Evolutionary conservation across 768 basidiomycete species (phyloP).

Genomic region (Amanita rimosa): DNA sequence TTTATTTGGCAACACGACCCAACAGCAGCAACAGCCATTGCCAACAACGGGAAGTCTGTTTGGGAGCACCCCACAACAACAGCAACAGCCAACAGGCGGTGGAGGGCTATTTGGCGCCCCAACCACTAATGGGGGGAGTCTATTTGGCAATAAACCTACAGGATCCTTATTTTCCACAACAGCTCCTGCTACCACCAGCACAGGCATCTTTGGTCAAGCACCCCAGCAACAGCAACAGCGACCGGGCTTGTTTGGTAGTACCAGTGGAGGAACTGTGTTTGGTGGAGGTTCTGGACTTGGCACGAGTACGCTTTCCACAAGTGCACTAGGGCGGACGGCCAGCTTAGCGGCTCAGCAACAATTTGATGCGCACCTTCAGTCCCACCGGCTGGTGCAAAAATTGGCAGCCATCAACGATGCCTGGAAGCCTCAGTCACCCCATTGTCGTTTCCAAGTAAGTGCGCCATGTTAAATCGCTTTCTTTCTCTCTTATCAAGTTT

Average conservation of each 20-base stretch:
- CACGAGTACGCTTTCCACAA: slow-evolving; percentile 17
- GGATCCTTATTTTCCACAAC: slow-evolving; percentile 16
- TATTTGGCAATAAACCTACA: slow-evolving; percentile 8
- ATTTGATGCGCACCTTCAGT: slow-evolving; percentile 53
- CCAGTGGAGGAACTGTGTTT: slow-evolving; percentile 14
- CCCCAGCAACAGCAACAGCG: slow-evolving; percentile 18
- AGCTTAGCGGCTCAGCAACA: slow-evolving; percentile 30
- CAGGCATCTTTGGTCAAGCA: slow-evolving; percentile 17
- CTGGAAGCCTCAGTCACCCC: slow-evolving; percentile 58
- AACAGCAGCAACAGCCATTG: slow-evolving; percentile 7
- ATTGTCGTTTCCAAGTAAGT: slow-evolving; percentile 74
- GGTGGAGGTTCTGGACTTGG: slow-evolving; percentile 14
- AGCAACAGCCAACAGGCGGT: slow-evolving; percentile 3
- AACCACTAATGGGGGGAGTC: slow-evolving; percentile 9
- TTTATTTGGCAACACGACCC: slow-evolving; percentile 12
- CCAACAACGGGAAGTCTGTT: not conserved
- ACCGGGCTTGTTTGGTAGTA: slow-evolving; percentile 20
- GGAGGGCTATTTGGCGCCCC: slow-evolving; percentile 8
- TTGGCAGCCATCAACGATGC: slow-evolving; percentile 57
- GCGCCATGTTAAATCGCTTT: not conserved
- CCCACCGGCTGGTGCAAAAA: slow-evolving; percentile 36
- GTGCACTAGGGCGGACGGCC: slow-evolving; percentile 23
- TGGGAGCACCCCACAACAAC: slow-evolving; percentile 1
- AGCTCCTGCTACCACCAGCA: slow-evolving; percentile 10
- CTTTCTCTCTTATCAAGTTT: not conserved